A percentile compares a stretch with the other conserved stretches of the same genome.
Evolutionary conservation across 2,329 filamentous ascomycete genomes (phyloP).

Genomic region (Fusarium coffeatum): DNA sequence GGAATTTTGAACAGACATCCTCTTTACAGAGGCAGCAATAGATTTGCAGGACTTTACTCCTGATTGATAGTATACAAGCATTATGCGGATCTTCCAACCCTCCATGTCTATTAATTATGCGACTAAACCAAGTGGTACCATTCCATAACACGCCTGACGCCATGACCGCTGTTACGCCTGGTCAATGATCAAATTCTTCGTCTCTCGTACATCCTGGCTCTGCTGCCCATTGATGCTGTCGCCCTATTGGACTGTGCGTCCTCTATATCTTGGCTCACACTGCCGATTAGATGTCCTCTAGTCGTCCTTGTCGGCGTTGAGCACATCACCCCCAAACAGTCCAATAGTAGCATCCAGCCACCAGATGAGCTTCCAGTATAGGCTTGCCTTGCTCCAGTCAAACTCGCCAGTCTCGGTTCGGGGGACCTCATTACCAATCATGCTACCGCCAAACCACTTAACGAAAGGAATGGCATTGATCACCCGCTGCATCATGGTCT

Average conservation of each 20-base stretch:
- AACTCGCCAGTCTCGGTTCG: conserved; percentile 79
- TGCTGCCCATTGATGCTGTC: conserved; percentile 3
- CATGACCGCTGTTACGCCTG: conserved; percentile 40
- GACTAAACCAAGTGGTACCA: conserved; percentile 28
- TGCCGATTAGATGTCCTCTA: conserved; percentile 46
- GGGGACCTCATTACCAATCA: conserved; percentile 82
- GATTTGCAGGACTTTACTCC: conserved; percentile 41
- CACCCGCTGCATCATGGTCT: conserved; percentile 71
- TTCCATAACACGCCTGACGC: conserved; percentile 44
- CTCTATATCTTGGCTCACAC: conserved; percentile 14
- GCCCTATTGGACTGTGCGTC: conserved; percentile 1
- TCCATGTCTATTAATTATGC: conserved; percentile 38
- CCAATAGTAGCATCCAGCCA: conserved; percentile 69
- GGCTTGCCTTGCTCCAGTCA: conserved; percentile 75
- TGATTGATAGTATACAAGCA: conserved; percentile 42
- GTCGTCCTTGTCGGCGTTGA: conserved; percentile 69
- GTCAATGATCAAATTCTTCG: conserved; percentile 43
- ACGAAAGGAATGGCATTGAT: conserved; percentile 75
- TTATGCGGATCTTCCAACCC: conserved; percentile 38
- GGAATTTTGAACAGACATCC: conserved; percentile 37
- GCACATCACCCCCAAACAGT: conserved; percentile 69
- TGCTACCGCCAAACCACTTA: conserved; percentile 76
- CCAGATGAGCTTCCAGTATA: conserved; percentile 76
- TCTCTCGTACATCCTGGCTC: conserved; percentile 43
- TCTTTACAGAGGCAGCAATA: conserved; percentile 36